Base-by-base conservation (phyloP, 2,329 filamentous ascomycete genomes). In the Ophioceras dolichostomum region DNA sequence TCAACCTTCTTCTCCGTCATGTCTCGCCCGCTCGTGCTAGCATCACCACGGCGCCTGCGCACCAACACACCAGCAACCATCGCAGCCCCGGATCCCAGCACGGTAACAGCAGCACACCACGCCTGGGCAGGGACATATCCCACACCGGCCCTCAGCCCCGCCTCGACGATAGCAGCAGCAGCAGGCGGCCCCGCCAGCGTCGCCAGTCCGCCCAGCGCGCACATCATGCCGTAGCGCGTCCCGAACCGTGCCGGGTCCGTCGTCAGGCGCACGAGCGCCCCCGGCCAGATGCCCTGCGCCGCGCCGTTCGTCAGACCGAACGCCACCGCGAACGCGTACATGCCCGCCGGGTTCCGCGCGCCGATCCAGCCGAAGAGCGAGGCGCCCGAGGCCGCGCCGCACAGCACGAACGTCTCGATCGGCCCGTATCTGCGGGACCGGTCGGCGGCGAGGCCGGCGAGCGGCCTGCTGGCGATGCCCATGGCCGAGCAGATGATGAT, bases 401-500 rank as follows among this genome's bases (percentile, higher is more conserved):
- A 60, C 3, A 68, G 58, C 3, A 62, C 43, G 19, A 74, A 60
- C 2, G 65, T 61, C 45, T 78, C 78, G 34, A 76, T 56, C 0
- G 70, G 62, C 1, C 76, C 75, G 3, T 70, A 53, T 37, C 55
- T 46, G 41, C 44, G 57, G 8, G 29, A 19, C 10, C 27, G 27
- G 49, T 78, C 72, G 0, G 72, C 72, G 5, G 78, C 46, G 41
- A 63, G 64, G 10, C 66, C 67, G 0, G 68, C 64, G 1, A 75
- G 44, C 1, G 73, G 52, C 1, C 75, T 70, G n/a, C 65, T 62
- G 1, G 70, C 49, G 4, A 78, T 60, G 2, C 73, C 73, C 13
- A 74, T 56, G 8, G 62, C 70, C 43, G 78, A 76, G 12, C 68
- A 61, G 14, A 76, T 63, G 32, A 80, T 57, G 2, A 79, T 59